Evolutionary conservation across 2,329 filamentous ascomycete species (phyloP).

Genomic region (Cryphonectria nitschkei): DNA sequence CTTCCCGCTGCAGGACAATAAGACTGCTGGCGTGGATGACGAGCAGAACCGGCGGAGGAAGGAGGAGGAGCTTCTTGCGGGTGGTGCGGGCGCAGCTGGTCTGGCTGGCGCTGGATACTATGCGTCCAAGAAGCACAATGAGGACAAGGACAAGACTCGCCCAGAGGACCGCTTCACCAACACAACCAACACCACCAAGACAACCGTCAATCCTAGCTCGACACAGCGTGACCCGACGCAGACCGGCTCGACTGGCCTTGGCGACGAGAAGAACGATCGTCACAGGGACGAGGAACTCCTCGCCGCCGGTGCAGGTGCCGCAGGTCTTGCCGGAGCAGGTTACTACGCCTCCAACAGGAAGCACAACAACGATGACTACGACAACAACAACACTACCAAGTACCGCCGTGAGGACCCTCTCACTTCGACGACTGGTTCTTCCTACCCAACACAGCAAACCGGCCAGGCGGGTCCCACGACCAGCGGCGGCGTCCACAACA

Average conservation of each 20-base stretch:
- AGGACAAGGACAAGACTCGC: conserved; percentile 11
- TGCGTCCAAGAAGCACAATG: conserved; percentile 1
- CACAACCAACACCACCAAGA: neutral
- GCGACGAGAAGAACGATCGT: neutral
- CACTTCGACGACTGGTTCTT: conserved; percentile 5
- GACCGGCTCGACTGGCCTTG: neutral
- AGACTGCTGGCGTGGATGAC: neutral
- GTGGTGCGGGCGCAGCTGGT: conserved; percentile 17
- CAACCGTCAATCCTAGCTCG: neutral
- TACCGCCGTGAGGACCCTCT: neutral
- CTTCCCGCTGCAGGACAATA: neutral
- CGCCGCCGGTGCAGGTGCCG: conserved; percentile 17
- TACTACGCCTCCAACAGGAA: conserved; percentile 11
- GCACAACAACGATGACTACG: neutral
- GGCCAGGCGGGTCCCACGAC: neutral
- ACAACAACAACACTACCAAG: neutral
- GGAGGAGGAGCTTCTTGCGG: conserved; percentile 5
- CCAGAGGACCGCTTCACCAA: neutral
- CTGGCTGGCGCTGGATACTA: conserved; percentile 19
- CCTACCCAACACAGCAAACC: neutral
- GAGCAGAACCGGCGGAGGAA: neutral
- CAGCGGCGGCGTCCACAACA: conserved; percentile 25
- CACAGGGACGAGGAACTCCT: conserved; percentile 9
- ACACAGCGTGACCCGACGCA: neutral
- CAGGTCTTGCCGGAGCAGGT: conserved; percentile 18